A percentile compares a stretch with the other conserved stretches of the same genome.
These are phyloP conservation scores for Syzygium syzygioides DNA, from an alignment of 441 rosid genomes.

Conservation along the genomic window DNA sequence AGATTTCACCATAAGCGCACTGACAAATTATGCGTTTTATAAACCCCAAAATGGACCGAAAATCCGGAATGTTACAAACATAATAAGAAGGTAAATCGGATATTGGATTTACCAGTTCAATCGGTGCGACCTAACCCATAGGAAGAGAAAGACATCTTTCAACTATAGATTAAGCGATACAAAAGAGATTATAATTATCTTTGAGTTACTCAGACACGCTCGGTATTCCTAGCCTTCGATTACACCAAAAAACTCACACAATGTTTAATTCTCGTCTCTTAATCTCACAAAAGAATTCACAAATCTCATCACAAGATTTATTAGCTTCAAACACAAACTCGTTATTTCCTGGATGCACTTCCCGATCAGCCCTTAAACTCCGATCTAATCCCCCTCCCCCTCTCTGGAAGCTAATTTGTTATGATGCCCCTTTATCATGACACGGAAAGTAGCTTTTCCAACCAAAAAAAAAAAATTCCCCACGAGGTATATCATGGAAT, in stretches of 20 bases:
- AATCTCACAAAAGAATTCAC: background rate
- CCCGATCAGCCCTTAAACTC: background rate
- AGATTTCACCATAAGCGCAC: no score
- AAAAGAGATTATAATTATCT: no score
- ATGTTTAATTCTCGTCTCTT: background rate
- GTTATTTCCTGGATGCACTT: background rate
- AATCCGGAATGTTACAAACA: no score
- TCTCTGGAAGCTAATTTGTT: no score
- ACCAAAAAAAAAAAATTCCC: background rate
- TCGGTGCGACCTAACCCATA: no score
- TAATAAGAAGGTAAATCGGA: background rate
- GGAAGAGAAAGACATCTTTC: background rate
- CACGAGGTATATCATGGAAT: background rate
- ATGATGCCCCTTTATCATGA: background rate
- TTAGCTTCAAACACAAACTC: background rate
- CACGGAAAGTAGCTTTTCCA: background rate
- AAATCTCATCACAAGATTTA: background rate
- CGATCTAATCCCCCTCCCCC: no score
- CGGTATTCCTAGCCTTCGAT: background rate
- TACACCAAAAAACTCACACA: background rate
- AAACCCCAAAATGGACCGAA: no score
- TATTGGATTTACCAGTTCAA: background rate
- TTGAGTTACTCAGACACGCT: background rate
- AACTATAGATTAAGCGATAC: no score
- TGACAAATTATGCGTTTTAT: no score